Evolutionary conservation across 805 yeast species (phyloP).

Genomic region (Saccharomycopsis synnaedendra): DNA sequence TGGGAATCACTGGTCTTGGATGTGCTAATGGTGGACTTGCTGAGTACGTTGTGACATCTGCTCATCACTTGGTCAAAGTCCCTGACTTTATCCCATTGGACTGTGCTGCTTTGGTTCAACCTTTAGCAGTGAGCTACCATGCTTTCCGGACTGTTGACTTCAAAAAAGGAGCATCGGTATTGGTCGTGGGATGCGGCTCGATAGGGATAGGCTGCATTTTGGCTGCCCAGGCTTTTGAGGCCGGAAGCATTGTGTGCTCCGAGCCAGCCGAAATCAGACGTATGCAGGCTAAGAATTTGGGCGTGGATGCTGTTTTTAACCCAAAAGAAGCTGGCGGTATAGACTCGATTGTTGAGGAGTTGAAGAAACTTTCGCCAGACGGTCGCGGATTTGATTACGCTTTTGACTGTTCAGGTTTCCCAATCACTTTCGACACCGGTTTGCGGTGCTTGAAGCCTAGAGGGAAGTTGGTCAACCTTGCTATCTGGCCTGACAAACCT

Average conservation of each 20-base stretch:
- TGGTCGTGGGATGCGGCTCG: conserved; percentile 53
- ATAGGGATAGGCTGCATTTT: conserved; percentile 50
- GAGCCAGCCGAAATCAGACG: conserved; percentile 56
- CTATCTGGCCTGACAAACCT: conserved; percentile 37
- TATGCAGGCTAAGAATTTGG: conserved; percentile 40
- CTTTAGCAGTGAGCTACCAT: conserved; percentile 49
- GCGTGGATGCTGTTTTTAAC: conserved; percentile 31
- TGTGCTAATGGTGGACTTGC: conserved; percentile 37
- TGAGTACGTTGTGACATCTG: conserved; percentile 30
- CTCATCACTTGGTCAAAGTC: conserved; percentile 29
- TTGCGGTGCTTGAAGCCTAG: conserved; percentile 29
- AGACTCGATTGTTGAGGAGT: conserved; percentile 21
- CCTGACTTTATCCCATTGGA: conserved; percentile 33
- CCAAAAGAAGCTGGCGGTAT: conserved; percentile 24
- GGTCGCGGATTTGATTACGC: conserved; percentile 38
- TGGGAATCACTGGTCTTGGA: conserved; percentile 39
- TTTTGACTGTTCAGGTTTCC: conserved; percentile 44
- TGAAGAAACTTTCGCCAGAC: conserved; percentile 27
- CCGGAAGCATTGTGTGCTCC: conserved; percentile 41
- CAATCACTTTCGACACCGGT: conserved; percentile 32
- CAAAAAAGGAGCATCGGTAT: conserved; percentile 32
- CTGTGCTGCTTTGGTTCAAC: conserved; percentile 47
- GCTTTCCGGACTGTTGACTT: conserved; percentile 37
- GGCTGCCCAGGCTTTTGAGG: conserved; percentile 38
- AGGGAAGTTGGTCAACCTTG: conserved; percentile 36